phyloP scores from a whole-genome alignment of 768 basidiomycete genomes.

The Phlebiopsis flavidoalba region DNA sequence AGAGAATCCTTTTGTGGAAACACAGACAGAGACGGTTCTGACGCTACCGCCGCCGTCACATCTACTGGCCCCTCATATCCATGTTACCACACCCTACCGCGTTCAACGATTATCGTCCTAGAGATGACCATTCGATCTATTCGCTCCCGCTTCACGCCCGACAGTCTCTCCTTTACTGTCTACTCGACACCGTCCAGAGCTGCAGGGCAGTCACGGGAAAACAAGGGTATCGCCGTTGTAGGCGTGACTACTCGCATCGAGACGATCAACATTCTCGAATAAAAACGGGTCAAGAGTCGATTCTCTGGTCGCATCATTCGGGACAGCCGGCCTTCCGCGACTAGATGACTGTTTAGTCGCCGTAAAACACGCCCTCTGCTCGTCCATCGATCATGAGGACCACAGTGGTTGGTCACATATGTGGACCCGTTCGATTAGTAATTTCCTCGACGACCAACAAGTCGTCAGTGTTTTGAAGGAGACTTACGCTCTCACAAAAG shows the following conservation, averaged over 20 bases:
- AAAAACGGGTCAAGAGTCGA: slow-evolving; percentile 94
- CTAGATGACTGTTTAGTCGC: slow-evolving; percentile 46
- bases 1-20: slow-evolving; percentile 49
- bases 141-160: slow-evolving; percentile 87
- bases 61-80: slow-evolving; percentile 68
- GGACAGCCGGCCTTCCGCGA: slow-evolving; percentile 54
- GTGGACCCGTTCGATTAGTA: slow-evolving; percentile 57
- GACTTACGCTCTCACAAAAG: slow-evolving; percentile 55
- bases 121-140: slow-evolving; percentile 97
- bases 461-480: slow-evolving; percentile 48
- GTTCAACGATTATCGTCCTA: slow-evolving; percentile 77
- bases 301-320: slow-evolving; percentile 91
- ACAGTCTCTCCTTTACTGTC: slow-evolving; percentile 90
- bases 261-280: slow-evolving; percentile 84
- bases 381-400: slow-evolving; percentile 17
- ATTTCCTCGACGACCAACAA: slow-evolving; percentile 45
- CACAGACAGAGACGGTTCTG: slow-evolving; percentile 18
- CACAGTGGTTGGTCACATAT: slow-evolving; percentile 50
- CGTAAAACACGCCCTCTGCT: slow-evolving; percentile 41
- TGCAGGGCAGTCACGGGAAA: slow-evolving; percentile 55
- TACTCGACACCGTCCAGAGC: slow-evolving; percentile 91
- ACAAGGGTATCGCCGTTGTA: slow-evolving; percentile 75
- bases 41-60: slow-evolving; percentile 62
- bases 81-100: slow-evolving; percentile 71
- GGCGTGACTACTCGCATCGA: slow-evolving; percentile 87